phyloP scores from a whole-genome alignment of 2,329 filamentous ascomycete genomes.

The Coniella lustricola region DNA sequence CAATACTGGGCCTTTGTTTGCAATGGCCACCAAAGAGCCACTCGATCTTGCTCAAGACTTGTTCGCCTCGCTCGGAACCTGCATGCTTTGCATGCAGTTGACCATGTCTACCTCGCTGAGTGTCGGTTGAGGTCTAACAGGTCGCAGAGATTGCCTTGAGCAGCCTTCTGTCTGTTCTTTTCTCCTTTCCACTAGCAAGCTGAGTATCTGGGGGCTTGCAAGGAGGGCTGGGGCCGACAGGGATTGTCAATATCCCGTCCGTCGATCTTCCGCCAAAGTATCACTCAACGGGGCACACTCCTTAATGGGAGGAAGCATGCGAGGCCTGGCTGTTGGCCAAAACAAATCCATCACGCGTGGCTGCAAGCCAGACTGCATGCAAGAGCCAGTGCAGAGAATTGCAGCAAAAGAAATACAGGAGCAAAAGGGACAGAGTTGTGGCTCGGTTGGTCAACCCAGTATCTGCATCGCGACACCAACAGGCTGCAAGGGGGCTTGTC shows the following conservation, averaged over 20 bases:
- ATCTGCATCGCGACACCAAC: too few species aligned
- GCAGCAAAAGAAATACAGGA: too few species aligned
- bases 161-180: too few species aligned
- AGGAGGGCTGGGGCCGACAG: background rate
- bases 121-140: background rate
- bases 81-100: conserved; percentile 8
- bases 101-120: conserved; percentile 2
- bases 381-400: too few species aligned
- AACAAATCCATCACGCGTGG: background rate
- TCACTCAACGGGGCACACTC: background rate
- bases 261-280: conserved; percentile 6
- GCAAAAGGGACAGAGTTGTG: too few species aligned
- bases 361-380: background rate
- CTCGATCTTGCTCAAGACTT: too few species aligned
- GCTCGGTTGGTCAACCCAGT: too few species aligned
- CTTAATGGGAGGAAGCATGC: conserved; percentile 8
- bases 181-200: background rate
- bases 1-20: too few species aligned
- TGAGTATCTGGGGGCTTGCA: background rate
- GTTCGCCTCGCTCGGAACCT: too few species aligned
- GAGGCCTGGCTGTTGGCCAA: conserved; percentile 7
- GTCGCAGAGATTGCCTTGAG: conserved; percentile 1
- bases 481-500: too few species aligned
- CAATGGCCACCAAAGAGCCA: too few species aligned
- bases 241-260: conserved; percentile 8